Evolutionary conservation across 768 basidiomycete species (phyloP).

Genomic region (Boletales sp.): DNA sequence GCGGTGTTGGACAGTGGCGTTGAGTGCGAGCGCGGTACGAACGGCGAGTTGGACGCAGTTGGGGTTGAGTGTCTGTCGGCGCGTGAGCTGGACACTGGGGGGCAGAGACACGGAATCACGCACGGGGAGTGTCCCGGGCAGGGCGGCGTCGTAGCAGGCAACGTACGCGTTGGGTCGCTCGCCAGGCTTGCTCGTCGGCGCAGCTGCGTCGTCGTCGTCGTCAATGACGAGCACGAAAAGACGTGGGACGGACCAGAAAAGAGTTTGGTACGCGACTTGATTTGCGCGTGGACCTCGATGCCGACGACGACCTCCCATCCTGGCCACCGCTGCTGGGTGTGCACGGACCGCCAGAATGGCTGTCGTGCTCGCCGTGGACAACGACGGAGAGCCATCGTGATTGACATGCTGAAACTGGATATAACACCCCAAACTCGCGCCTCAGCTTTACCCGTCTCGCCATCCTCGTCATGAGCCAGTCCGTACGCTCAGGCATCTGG

Average conservation of each 20-base stretch:
- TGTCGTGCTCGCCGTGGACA: constrained; percentile 10
- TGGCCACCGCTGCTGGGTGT: constrained; percentile 52
- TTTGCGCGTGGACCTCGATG: constrained; percentile 93
- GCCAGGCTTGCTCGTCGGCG: constrained; percentile 40
- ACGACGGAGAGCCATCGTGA: not conserved
- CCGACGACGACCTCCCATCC: constrained; percentile 91
- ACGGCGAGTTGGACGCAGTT: constrained; percentile 77
- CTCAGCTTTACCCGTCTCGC: too few species aligned
- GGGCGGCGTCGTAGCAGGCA: constrained; percentile 79
- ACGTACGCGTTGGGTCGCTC: constrained; percentile 71
- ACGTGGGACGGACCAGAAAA: constrained; percentile 61
- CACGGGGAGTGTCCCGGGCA: constrained; percentile 92
- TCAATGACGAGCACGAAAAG: not conserved
- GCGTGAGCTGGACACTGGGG: not conserved
- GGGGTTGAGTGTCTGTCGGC: constrained; percentile 43
- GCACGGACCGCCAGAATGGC: constrained; percentile 20
- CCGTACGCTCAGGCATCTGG: constrained; percentile 20
- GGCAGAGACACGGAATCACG: constrained; percentile 22
- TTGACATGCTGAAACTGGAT: not conserved
- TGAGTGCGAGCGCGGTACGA: constrained; percentile 76
- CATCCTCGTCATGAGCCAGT: constrained; percentile 10
- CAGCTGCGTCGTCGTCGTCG: constrained; percentile 25
- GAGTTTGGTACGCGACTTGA: constrained; percentile 82
- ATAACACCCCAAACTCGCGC: too few species aligned
- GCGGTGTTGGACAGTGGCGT: constrained; percentile 55